Base-by-base conservation (phyloP, 805 yeast genomes). In the Scheffersomyces stipitis region DNA sequence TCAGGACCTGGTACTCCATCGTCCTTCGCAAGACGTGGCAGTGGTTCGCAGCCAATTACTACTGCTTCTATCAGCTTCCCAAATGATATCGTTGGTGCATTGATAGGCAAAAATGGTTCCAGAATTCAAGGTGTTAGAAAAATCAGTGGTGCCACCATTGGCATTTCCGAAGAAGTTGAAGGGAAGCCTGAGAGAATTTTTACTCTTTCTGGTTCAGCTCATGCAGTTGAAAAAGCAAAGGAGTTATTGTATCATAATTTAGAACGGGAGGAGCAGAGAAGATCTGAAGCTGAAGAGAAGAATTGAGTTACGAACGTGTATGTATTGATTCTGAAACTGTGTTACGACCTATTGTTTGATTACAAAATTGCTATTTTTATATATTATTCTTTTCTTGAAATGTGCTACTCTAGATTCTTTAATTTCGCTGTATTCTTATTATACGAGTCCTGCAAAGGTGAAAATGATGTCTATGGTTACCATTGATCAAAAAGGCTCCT, bases 81-180 rank as follows among this genome's bases (percentile, higher is more conserved):
- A 26, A 81, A 83, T 47, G 86, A 81, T 42, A 80, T 81, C 66
- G 96, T 89, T 30, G 96, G 96, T 29, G 91, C 95, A 34, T 71
- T 89, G 37, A 86, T 89, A 50, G 96, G 96, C 41, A 83, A 83
- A 48, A 80, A 82, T 46, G 96, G 96, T 27, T 68, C 86, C 18
- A 77, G 95, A 63, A 87, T 89, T 48, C 93, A 85, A 59, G 95
- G 89, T 43, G 83, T 89, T 34, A 76, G 96, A 50, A 79, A 83
- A 49, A 73, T 73, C 24, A 77, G 89, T 33, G 90, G 89, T 28
- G 89, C 96, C 27, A 76, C 80, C 28, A 86, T 89, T 55, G 78
- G 81, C 4, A 86, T 89, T 46, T 80, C 84, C 26, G 80, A 83
- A 38, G 86, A 81, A 49, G 78, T 79, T 36, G 78, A 78, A 48